phyloP scores from a whole-genome alignment of 2,329 filamentous ascomycete genomes.

The Leptodontidium sp. region DNA sequence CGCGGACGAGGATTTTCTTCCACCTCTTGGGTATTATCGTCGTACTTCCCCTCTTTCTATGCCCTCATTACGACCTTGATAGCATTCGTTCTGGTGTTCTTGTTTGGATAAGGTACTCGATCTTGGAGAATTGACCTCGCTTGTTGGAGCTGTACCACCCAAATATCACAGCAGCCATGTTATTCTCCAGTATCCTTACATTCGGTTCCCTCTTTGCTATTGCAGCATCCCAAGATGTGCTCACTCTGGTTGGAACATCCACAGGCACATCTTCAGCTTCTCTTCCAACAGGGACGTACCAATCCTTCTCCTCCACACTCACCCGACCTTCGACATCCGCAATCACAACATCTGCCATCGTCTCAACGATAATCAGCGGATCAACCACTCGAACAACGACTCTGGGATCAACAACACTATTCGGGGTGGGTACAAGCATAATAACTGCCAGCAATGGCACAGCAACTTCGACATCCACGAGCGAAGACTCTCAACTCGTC shows the following conservation, averaged over 20 bases:
- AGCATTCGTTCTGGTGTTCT: neutral
- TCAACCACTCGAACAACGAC: slow-evolving; percentile 40
- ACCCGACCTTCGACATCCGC: slow-evolving; percentile 36
- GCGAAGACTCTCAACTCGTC: slow-evolving; percentile 50
- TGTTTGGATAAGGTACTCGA: neutral
- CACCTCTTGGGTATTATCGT: slow-evolving; percentile 15
- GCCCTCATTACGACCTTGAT: neutral
- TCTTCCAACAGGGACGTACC: slow-evolving; percentile 50
- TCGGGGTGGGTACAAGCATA: slow-evolving; percentile 35
- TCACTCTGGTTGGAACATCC: slow-evolving; percentile 30
- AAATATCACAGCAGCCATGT: slow-evolving; percentile 29
- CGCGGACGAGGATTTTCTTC: slow-evolving; percentile 13
- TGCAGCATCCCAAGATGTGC: slow-evolving; percentile 30
- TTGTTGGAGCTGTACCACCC: neutral
- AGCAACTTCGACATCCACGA: slow-evolving; percentile 42
- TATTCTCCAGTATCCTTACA: slow-evolving; percentile 36
- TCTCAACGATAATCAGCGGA: slow-evolving; percentile 40
- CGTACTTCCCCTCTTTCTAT: neutral
- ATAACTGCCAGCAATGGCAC: slow-evolving; percentile 39
- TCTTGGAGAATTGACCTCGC: neutral
- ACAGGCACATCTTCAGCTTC: slow-evolving; percentile 35
- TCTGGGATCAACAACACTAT: slow-evolving; percentile 43
- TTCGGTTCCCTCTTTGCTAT: slow-evolving; percentile 47
- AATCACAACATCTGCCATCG: slow-evolving; percentile 40
- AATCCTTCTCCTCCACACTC: slow-evolving; percentile 49